phyloP scores from a whole-genome alignment of 192 early-diverging fungal genomes.

The Diversispora epigaea region DNA sequence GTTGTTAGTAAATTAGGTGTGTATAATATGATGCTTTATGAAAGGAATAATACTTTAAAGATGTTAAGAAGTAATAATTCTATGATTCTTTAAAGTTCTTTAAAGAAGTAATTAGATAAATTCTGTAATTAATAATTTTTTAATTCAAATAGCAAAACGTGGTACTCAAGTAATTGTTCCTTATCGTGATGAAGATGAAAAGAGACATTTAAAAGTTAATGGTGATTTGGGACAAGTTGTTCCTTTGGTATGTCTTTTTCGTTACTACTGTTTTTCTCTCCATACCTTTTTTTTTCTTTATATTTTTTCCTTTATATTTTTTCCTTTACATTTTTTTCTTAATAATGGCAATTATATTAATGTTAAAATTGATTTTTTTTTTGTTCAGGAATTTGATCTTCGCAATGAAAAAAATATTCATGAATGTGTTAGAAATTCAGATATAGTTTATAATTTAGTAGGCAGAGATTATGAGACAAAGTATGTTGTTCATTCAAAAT shows the following conservation, averaged over 20 bases:
- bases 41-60: too few species aligned
- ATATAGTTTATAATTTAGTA: conserved; percentile 93
- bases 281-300: not conserved
- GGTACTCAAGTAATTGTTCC: conserved; percentile 91
- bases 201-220: conserved; percentile 85
- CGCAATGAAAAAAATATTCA: conserved; percentile 81
- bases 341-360: not conserved
- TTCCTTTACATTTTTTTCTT: conserved; percentile 16
- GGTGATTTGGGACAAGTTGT: conserved; percentile 95
- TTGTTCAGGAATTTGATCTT: conserved; percentile 77
- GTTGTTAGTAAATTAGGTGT: conserved; percentile 87
- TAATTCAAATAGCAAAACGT: conserved; percentile 58
- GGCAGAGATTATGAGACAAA: conserved; percentile 90
- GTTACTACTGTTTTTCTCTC: not conserved
- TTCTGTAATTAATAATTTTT: not conserved
- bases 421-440: conserved; percentile 87
- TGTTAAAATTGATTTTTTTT: not conserved
- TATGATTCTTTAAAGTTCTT: too few species aligned
- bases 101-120: not conserved
- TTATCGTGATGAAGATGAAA: conserved; percentile 83
- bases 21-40: not conserved
- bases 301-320: conserved; percentile 29
- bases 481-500: conserved; percentile 44
- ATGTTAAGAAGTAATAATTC: too few species aligned
- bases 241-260: conserved; percentile 56